A percentile compares a stretch with the other conserved stretches of the same genome.
Evolutionary conservation across 345 rosid genomes (phyloP).

Genomic region (Lepidium africanum): DNA sequence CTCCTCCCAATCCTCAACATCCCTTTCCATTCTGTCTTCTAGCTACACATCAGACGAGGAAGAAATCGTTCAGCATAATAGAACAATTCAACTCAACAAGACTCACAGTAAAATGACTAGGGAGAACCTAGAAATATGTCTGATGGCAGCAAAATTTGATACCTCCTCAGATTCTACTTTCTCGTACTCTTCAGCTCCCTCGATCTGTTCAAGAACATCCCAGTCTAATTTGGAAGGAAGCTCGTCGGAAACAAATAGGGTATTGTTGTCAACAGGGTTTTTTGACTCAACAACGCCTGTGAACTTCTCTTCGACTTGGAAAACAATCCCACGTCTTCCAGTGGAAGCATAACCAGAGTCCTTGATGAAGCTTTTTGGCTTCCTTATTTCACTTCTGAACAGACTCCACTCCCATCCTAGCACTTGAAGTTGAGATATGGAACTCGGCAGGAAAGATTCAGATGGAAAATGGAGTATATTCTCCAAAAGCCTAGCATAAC

Average conservation of each 20-base stretch:
- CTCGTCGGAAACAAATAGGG: conserved; percentile 37
- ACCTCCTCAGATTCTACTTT: conserved; percentile 85
- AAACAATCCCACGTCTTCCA: conserved; percentile 40
- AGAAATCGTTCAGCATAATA: conserved; percentile 19
- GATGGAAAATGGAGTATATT: conserved; percentile 71
- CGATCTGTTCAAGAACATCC: conserved; percentile 57
- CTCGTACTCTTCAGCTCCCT: conserved; percentile 64
- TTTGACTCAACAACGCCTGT: conserved; percentile 32
- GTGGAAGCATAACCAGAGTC: conserved; percentile 23
- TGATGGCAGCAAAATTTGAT: conserved; percentile 35
- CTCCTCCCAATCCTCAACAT: conserved; percentile 72
- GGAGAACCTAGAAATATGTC: conserved; percentile 31
- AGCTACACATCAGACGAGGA: conserved; percentile 42
- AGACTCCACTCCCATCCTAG: conserved; percentile 77
- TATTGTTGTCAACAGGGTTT: conserved; percentile 37
- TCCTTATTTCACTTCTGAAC: conserved; percentile 39
- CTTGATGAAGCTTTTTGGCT: conserved; percentile 25
- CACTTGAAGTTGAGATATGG: conserved; percentile 49
- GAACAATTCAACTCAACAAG: conserved; percentile 12
- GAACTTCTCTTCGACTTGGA: conserved; percentile 58
- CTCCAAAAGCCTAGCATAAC: conserved; percentile 76
- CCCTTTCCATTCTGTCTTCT: conserved; percentile 77
- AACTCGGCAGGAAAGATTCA: conserved; percentile 61
- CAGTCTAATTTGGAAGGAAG: conserved; percentile 57
- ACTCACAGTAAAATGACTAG: conserved; percentile 23